These are phyloP conservation scores for Saccharomycopsis synnaedendra DNA, from an alignment of 805 yeast genomes.

Conservation along the genomic window DNA sequence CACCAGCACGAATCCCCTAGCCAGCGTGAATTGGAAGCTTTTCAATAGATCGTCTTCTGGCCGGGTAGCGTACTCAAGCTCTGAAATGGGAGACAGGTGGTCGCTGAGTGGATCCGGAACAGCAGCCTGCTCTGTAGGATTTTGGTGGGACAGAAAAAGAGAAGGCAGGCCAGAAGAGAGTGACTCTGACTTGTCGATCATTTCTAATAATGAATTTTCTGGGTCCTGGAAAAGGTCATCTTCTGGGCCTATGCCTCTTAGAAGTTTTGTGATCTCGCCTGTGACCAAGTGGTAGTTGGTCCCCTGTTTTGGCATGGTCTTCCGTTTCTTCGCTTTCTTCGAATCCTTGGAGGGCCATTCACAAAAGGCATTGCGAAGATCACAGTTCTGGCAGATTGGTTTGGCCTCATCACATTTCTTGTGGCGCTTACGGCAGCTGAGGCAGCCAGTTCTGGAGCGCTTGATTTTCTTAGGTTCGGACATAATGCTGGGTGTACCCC, in stretches of 20 bases:
- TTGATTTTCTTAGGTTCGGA: conserved; percentile 1
- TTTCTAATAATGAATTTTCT: neutral
- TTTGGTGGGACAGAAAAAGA: conserved; percentile 1
- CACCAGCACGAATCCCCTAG: neutral
- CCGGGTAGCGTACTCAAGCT: neutral
- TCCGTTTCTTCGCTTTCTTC: conserved; percentile 8
- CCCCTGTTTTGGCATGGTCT: neutral
- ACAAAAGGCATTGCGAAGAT: conserved; percentile 31
- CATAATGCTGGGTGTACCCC: no score
- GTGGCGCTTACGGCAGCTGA: conserved; percentile 54
- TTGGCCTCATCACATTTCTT: conserved; percentile 57
- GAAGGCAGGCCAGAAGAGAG: conserved; percentile 1
- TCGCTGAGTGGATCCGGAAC: neutral
- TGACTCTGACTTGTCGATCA: neutral
- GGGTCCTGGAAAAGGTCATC: neutral
- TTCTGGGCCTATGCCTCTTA: no score
- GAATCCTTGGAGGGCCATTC: conserved; percentile 24
- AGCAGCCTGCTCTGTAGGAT: neutral
- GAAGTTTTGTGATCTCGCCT: neutral
- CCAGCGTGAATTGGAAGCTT: conserved; percentile 11
- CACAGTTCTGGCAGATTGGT: conserved; percentile 48
- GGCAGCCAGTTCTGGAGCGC: conserved; percentile 35
- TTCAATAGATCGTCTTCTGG: conserved; percentile 3
- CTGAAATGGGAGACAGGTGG: conserved; percentile 3
- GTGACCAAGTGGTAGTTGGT: neutral